phyloP scores from a whole-genome alignment of 1,284 basidiomycete species.

The Vanrija humicola region DNA sequence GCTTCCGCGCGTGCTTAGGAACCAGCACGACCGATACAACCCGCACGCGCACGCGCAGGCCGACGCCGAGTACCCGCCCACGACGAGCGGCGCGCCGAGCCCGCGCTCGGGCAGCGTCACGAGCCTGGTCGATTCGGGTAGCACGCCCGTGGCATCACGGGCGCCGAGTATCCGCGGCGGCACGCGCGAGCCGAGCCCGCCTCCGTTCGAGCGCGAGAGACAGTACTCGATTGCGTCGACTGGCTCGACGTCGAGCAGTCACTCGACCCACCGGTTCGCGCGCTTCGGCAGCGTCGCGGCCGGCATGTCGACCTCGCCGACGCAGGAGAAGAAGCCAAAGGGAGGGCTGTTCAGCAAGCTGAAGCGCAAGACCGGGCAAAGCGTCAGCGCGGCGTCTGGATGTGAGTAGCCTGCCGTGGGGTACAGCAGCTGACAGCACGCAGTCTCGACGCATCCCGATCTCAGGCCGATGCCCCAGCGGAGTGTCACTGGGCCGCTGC shows the following conservation, averaged over 20 bases:
- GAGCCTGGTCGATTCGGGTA: too few species aligned
- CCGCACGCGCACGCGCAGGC: not conserved
- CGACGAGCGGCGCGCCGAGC: too few species aligned
- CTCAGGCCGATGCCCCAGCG: too few species aligned
- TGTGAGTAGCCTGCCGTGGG: too few species aligned
- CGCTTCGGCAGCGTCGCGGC: conserved; percentile 26
- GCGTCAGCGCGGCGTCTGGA: not conserved
- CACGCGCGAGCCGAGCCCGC: not conserved
- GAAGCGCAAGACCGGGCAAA: conserved; percentile 4
- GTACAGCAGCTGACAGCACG: too few species aligned
- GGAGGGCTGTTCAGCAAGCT: not conserved
- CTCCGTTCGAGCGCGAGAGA: not conserved
- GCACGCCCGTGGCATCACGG: too few species aligned
- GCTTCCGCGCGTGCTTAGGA: conserved; percentile 17
- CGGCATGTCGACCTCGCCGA: not conserved
- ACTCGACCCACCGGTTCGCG: conserved; percentile 10
- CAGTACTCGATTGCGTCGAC: not conserved
- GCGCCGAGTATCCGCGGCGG: not conserved
- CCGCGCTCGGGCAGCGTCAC: too few species aligned
- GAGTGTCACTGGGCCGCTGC: too few species aligned
- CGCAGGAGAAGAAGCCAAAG: not conserved
- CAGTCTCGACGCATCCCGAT: too few species aligned
- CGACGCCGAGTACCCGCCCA: too few species aligned
- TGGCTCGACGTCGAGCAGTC: not conserved
- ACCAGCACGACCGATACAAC: conserved; percentile 2